Evolutionary conservation across 495 filamentous ascomycete genomes (phyloP), one percentile per base, ranked within the genome.

Genomic region (Xylaria acuta): DNA sequence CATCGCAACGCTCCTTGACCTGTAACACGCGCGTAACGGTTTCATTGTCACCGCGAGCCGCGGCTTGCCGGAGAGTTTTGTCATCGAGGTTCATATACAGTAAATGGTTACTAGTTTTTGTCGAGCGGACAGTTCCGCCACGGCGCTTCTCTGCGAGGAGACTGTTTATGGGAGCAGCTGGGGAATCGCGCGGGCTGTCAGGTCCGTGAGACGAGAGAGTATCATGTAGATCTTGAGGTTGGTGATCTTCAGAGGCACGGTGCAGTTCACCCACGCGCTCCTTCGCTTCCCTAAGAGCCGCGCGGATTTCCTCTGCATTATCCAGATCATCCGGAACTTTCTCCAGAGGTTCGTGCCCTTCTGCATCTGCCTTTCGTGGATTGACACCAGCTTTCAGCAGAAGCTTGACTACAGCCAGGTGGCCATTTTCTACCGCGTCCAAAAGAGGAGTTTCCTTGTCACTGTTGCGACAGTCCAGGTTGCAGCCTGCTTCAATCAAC

Each of bases 381-480:
- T 99, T 95, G 7, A 95, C 94, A 40, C 94, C 94, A 30, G 93
- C 92, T 41, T 91, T 89, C 11, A 99, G 86, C 36, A 98, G 81
- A 14, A 97, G 84, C 77, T 91, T 93, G 25, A 99, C 94, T 14
- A 98, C 94, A n/a, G 92, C 93, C 5, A 97, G 78, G 77, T 98
- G 93, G 1, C 94, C 92, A 77, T 98, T 98, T 75, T 98, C 95
- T 36, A 97, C 92, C 0, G 96, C 96, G 84, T 99, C 96, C 53
- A 98, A 92, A 41, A 99, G 86, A 25, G 96, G 97, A 0, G 96
- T 97, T 73, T 99, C 96, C 77, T 92, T 92, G 75, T 97, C 93
- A 62, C 94, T 92, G 76, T 93, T 94, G 63, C 88, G 84, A 63
- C 87, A 88, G 73, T 97, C 91, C 18, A 94, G 88, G 67, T 93